These are phyloP conservation scores for Phytophthora fragariae DNA, from an alignment of 352 stramenopile species.

Conservation along the genomic window DNA sequence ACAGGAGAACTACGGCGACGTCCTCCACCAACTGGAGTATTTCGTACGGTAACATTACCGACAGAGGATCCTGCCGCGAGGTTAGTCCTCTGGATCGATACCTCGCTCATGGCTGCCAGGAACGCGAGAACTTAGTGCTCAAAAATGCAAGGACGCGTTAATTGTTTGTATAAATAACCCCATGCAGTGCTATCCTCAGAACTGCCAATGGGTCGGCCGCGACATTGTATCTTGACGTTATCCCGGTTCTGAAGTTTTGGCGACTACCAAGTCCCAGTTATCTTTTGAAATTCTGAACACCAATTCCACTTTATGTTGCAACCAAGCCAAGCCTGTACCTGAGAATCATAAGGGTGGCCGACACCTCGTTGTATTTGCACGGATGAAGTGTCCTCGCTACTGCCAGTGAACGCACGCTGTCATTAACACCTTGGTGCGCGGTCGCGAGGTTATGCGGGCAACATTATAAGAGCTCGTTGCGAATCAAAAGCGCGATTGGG, in stretches of 20 bases:
- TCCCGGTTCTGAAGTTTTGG: not conserved
- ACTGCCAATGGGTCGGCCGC: no score
- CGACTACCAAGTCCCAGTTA: not conserved
- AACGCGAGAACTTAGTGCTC: not conserved
- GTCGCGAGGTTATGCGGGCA: no score
- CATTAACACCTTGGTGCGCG: no score
- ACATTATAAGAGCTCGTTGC: no score
- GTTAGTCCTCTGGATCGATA: constrained; percentile 4
- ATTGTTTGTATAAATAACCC: not conserved
- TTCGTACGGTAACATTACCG: not conserved
- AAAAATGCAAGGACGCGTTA: not conserved
- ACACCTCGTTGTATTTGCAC: constrained; percentile 22
- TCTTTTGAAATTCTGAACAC: not conserved
- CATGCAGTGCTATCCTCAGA: not conserved
- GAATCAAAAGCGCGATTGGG: no score
- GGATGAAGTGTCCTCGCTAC: constrained; percentile 20
- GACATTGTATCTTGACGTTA: not conserved
- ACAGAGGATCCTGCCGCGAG: not conserved
- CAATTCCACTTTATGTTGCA: no score
- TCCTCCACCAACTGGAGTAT: not conserved
- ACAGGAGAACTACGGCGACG: constrained; percentile 1
- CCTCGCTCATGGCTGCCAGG: not conserved
- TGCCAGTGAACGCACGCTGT: constrained; percentile 14
- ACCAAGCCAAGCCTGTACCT: constrained; percentile 30
- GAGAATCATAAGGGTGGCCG: constrained; percentile 11